Evolutionary conservation across 2,329 filamentous ascomycete genomes (phyloP), one percentile per base, ranked within the genome.

Genomic region (Fusarium gaditjirri): DNA sequence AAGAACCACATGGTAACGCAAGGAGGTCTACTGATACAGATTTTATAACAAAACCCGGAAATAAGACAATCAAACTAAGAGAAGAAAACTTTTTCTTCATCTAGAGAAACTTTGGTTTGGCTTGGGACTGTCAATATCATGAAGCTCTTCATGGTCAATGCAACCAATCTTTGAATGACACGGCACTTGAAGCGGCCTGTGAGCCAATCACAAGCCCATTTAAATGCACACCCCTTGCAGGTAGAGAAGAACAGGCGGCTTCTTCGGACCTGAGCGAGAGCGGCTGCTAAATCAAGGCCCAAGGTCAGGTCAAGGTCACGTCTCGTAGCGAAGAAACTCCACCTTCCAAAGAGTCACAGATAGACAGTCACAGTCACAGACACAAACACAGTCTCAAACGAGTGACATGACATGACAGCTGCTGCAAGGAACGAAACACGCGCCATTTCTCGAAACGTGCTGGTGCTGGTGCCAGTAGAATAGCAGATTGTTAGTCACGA

Each of bases 151-250:
- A 49, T 64, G 59, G 58, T 46, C 62, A 38, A 56, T 60, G 61
- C 53, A 49, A 57, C 66, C 71, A 76, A 71, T 75, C 54, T 68
- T 73, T 55, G 70, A 66, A 62, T 61, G 72, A 76, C 74, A 75
- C 65, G 73, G 71, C 68, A 74, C 49, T 74, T 69, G 46, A 42
- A 53, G 61, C 61, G 60, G 58, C 38, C 47, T 64, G 44, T 71
- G 46, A 66, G 25, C 75, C 75, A 76, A 75, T 76, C 59, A 75
- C 55, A 31, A 38, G 47, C 23, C 56, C 67, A 74, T 71, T 52
- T 55, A 61, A 59, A 61, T 49, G 65, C 49, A 68, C 65, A 39
- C 61, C 65, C 68, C 61, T 38, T 17, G 25, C 57, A 63, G 68
- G 68, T 69, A 59, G 53, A 49, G 53, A 56, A 29, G 39, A 35